These are phyloP conservation scores for Piromyces finnis DNA, from an alignment of 192 early-diverging fungal genomes.

Conservation along the genomic window DNA sequence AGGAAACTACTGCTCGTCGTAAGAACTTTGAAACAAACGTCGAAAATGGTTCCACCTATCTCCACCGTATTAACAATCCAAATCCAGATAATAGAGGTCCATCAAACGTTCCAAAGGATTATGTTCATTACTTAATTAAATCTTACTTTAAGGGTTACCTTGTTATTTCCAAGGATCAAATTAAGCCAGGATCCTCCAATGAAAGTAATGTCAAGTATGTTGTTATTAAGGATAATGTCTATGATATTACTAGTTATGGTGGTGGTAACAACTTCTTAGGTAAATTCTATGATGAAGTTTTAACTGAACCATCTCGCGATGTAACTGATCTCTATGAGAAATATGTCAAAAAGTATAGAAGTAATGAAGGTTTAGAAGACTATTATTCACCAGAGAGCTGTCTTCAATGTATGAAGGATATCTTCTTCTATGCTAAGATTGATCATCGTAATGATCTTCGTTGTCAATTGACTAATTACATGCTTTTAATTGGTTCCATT, in stretches of 20 bases:
- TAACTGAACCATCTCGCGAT: slow-evolving; percentile 27
- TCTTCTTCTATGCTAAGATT: slow-evolving; percentile 72
- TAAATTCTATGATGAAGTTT: neutral
- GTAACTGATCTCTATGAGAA: slow-evolving; percentile 40
- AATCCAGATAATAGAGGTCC: neutral
- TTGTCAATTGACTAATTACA: slow-evolving; percentile 68
- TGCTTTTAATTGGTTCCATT: slow-evolving; percentile 61
- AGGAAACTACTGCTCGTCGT: neutral
- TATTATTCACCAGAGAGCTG: slow-evolving; percentile 14
- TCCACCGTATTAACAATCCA: neutral
- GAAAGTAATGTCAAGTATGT: slow-evolving; percentile 1
- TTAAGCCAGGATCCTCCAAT: neutral
- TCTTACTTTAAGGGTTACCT: neutral
- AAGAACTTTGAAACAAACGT: neutral
- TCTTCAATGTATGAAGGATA: slow-evolving; percentile 57
- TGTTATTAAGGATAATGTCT: slow-evolving; percentile 32
- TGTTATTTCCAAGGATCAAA: neutral
- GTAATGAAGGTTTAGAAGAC: slow-evolving; percentile 35
- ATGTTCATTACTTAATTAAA: neutral
- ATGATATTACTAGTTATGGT: slow-evolving; percentile 22
- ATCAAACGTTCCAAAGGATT: neutral
- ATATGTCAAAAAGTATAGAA: slow-evolving; percentile 41
- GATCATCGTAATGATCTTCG: slow-evolving; percentile 67
- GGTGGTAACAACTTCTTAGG: neutral
- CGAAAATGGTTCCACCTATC: neutral